A percentile compares a stretch with the other conserved stretches of the same genome.
phyloP scores from a whole-genome alignment of 1,284 basidiomycete species.

The Volvariella volvacea region DNA sequence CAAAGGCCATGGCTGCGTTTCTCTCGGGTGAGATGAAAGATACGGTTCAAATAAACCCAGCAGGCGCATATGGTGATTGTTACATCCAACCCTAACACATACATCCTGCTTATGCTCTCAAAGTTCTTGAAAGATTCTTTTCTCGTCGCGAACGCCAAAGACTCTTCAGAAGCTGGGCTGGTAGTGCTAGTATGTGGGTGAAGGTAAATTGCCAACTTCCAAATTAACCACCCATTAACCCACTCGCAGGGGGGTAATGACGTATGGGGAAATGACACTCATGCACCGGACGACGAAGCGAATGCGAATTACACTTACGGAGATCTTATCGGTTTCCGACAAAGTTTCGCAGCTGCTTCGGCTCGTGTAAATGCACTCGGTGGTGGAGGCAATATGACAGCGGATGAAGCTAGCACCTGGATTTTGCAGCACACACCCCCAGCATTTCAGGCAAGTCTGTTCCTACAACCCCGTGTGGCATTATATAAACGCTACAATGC shows the following conservation, averaged over 20 bases:
- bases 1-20: constrained; percentile 95
- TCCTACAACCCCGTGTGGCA: background rate
- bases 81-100: background rate
- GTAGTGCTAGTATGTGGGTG: constrained; percentile 90
- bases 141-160: constrained; percentile 85
- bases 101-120: background rate
- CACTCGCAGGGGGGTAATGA: constrained; percentile 70
- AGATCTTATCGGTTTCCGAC: constrained; percentile 77
- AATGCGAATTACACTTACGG: constrained; percentile 69
- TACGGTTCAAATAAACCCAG: constrained; percentile 88
- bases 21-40: constrained; percentile 86
- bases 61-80: constrained; percentile 66
- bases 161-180: constrained; percentile 94
- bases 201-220: constrained; percentile 46
- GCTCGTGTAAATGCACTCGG: constrained; percentile 9
- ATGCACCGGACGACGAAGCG: constrained; percentile 75
- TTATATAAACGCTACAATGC: constrained; percentile 8
- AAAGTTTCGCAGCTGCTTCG: constrained; percentile 14
- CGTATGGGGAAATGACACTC: constrained; percentile 79
- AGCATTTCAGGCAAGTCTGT: constrained; percentile 62
- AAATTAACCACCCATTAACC: constrained; percentile 5
- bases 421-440: constrained; percentile 81
- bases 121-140: constrained; percentile 83
- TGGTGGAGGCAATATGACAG: constrained; percentile 67
- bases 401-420: constrained; percentile 71